Base-by-base conservation (phyloP, 768 basidiomycete genomes). In the Russula sp. region DNA sequence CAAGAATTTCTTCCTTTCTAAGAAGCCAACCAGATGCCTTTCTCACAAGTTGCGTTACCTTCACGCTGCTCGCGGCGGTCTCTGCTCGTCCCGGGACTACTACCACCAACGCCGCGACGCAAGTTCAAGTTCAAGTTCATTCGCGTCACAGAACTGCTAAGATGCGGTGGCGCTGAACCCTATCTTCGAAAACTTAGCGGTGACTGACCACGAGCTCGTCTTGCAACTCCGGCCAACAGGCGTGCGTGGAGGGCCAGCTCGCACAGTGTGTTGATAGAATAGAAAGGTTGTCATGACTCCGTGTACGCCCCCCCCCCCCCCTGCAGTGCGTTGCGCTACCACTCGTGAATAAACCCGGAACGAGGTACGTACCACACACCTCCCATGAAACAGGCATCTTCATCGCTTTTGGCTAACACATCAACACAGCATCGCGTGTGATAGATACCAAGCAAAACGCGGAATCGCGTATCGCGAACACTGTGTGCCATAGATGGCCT, bases 201-300 rank as follows among this genome's bases (percentile, higher is more conserved):
- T n/a, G n/a, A n/a, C n/a, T n/a, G n/a, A n/a, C n/a, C 11, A n/a
- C 67, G 9, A 75, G 55, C 72, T 77, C 61, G 69, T 68, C 69
- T 51, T 78, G 66, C 70, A 78, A 46, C 68, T 72, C 50, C 69
- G 79, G 78, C 72, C 69, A 71, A 61, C 26, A 62, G 22, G 62
- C 63, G 24, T 67, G 64, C 64, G 52, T 70, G 18, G 1, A 56
- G 8, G 65, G 60, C 48, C 38, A 58, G 26, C 59, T 71, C 49
- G 72, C 67, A 10, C 60, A 65, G 18, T 76, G 75, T 59, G 66
- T 34, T 30, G 40, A 40, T 51, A 63, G n/a, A n/a, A n/a, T n/a
- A n/a, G 63, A 28, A 61, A 70, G 50, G 71, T 73, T 56, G 61
- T 13, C 20, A 24, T 65, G 22, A 44, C 57, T 1, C 30, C 67